A percentile compares a stretch with the other conserved stretches of the same genome.
phyloP scores from a whole-genome alignment of 2,329 filamentous ascomycete species.

The Epichloe uncinata region DNA sequence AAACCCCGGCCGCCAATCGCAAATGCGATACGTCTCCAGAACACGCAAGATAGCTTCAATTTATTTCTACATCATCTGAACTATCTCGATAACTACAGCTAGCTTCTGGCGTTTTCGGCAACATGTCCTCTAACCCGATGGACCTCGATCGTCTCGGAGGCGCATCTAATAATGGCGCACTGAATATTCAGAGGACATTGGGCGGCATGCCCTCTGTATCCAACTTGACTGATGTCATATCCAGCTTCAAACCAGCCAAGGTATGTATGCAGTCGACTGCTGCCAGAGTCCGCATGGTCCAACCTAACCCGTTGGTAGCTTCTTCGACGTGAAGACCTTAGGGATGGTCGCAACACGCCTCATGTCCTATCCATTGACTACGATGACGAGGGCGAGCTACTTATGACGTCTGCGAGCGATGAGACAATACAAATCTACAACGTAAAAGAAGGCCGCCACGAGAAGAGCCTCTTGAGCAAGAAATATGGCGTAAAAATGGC shows the following conservation, averaged over 20 bases:
- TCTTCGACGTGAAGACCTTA: constrained; percentile 44
- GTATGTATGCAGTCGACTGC: constrained; percentile 28
- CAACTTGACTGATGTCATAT: constrained; percentile 65
- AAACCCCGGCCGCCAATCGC: neutral
- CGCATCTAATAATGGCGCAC: constrained; percentile 28
- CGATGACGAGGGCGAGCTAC: constrained; percentile 84
- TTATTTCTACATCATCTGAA: neutral
- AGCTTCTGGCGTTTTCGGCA: neutral
- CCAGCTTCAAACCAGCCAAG: constrained; percentile 66
- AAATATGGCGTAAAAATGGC: constrained; percentile 95
- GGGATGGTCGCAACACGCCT: constrained; percentile 38
- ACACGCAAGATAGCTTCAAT: neutral
- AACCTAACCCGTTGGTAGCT: constrained; percentile 21
- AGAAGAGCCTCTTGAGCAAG: constrained; percentile 82
- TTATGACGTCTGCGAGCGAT: constrained; percentile 85
- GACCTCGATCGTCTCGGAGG: constrained; percentile 36
- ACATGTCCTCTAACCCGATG: constrained; percentile 43
- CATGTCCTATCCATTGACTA: constrained; percentile 87
- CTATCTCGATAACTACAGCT: neutral
- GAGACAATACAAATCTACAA: constrained; percentile 95
- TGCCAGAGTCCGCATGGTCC: neutral
- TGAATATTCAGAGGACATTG: constrained; percentile 38
- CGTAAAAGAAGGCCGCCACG: constrained; percentile 76
- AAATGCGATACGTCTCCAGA: neutral
- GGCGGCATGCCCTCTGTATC: constrained; percentile 35